Base-by-base conservation (phyloP, 805 yeast genomes). In the Wickerhamomyces alni region DNA sequence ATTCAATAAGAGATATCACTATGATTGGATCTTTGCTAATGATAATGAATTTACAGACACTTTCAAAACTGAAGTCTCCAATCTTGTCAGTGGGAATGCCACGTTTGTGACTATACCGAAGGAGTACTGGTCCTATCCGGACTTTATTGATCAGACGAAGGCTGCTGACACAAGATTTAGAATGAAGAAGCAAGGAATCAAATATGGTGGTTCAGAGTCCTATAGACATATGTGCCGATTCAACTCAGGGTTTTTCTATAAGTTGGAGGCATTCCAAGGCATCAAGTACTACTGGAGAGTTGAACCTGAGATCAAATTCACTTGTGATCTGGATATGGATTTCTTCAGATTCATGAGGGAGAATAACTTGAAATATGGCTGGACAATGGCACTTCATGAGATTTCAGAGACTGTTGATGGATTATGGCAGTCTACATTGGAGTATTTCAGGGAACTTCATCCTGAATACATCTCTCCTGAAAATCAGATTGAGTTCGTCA, bases 271-370 rank as follows among this genome's bases (percentile, higher is more conserved):
- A 36, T 58, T 86, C 58, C 57, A 63, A 37, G 66, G 70, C n/a
- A 81, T 80, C 59, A 75, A 72, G 33, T 85, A 77, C 56, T 82
- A 77, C 55, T 82, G 89, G 91, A 67, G 91, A 43, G 81, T 83
- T 31, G 91, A 82, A 60, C 87, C 88, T 11, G 81, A 78, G 36
- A 75, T 80, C 37, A 63, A 69, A 35, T 63, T 77, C 39, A 69
- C 57, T 46, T 83, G 91, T 65, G 81, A 81, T 56, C 62, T 80
- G 17, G 67, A 74, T 43, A 66, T 72, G 42, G 91, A 83, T 54
- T 73, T 80, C 17, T 84, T 84, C 63, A 67, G 62, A 39, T 66
- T 64, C 48, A 70, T 84, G 80, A 63, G 72, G 15, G 70, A 62
- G 17, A 66, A 76, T 46, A 62, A 72, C n/a, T 70, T 75, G 52